Base-by-base conservation (phyloP, 2,329 filamentous ascomycete genomes). In the Diaporthe ampelina region DNA sequence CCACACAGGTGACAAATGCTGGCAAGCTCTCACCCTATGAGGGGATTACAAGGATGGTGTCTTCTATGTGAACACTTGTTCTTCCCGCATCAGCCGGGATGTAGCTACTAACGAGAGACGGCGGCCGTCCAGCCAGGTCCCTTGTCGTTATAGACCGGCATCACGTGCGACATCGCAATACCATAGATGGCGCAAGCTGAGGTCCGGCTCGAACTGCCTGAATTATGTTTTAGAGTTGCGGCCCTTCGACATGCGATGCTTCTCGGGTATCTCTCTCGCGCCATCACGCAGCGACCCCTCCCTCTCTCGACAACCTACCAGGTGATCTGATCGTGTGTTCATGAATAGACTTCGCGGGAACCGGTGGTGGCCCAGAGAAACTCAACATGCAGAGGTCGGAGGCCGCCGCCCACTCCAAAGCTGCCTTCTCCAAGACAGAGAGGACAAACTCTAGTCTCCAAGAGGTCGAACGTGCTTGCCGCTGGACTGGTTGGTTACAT, bases 361-460 rank as follows among this genome's bases (percentile, higher is more conserved):
- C n/a, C 32, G 48, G 24, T 24, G 45, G 45, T 50, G 3, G 63
- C n/a, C 48, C 9, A 7, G 35, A 48, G 26, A 48, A 54, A 21
- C 32, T 43, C n/a, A 52, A 67, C 21, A 52, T 17, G 40, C 59
- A 43, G 7, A 26, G 17, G 13, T 35, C 19, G 13, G 48, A 68
- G 29, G 29, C 45, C 48, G 29, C 29, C 32, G 8, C 59, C 19
- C 9, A 11, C 21, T 6, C 43, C 59, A 32, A 32, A 32, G 29
- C 29, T 32, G 29, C 29, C 10, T 11, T 50, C 9, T 21, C 45
- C 45, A 50, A 24, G 17, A 15, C n/a, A 11, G 10, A 52, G 32
- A 54, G 48, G 29, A 40, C 63, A 68, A 54, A 68, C 63, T 68
- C 29, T 68, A 48, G 54, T 54, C 63, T 54, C 63, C 63, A 54